These are phyloP conservation scores for Alternaria atra DNA, from an alignment of 2,329 filamentous ascomycete genomes.

Conservation along the genomic window DNA sequence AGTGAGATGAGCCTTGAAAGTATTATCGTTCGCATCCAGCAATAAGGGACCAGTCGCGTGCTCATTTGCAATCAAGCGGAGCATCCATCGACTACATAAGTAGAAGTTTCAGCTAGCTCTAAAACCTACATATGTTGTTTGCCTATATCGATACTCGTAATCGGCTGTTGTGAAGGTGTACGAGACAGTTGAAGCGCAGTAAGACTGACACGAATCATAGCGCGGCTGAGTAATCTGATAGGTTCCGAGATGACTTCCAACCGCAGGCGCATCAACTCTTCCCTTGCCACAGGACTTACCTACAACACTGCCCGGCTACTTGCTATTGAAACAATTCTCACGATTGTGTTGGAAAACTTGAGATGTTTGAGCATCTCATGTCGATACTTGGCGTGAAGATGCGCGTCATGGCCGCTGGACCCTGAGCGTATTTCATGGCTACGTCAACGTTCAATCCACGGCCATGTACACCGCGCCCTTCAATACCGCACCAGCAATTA, in stretches of 20 bases:
- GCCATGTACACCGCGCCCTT: background rate
- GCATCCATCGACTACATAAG: too few relatives aligned
- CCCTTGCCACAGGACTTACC: background rate
- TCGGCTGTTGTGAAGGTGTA: too few relatives aligned
- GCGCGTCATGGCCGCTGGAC: background rate
- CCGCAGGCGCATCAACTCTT: background rate
- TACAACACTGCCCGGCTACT: background rate
- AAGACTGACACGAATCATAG: background rate
- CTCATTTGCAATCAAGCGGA: too few relatives aligned
- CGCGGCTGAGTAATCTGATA: background rate
- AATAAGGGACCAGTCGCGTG: too few relatives aligned
- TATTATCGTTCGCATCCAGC: too few relatives aligned
- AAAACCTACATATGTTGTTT: too few relatives aligned
- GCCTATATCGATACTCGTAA: too few relatives aligned
- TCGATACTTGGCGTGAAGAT: background rate
- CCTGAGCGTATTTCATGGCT: background rate
- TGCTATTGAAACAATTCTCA: too few relatives aligned
- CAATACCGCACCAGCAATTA: background rate
- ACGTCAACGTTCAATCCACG: background rate
- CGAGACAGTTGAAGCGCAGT: background rate
- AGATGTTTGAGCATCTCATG: background rate
- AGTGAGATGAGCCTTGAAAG: too few relatives aligned
- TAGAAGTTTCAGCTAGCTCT: too few relatives aligned
- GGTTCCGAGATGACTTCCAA: background rate
- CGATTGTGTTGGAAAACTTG: background rate